Conservation (phyloP, 768 basidiomycete species). For the Lanmaoa rubissima region DNA sequence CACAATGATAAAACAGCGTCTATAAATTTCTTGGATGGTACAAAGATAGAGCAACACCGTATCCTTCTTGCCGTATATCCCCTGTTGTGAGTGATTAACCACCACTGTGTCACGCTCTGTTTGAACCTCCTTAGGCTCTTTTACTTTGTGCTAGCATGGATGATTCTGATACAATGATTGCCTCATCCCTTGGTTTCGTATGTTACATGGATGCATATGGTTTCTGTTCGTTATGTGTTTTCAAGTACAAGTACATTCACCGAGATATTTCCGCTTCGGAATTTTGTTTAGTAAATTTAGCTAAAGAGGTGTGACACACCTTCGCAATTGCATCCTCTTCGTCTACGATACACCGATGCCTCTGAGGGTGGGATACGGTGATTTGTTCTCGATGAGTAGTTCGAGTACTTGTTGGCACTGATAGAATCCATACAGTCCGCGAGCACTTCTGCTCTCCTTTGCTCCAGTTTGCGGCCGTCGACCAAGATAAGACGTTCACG, state of each 20-base stretch:
- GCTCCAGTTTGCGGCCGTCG: slow-evolving; percentile 74
- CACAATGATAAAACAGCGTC: slow-evolving; percentile 75
- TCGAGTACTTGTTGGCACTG: not conserved
- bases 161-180: slow-evolving; percentile 85
- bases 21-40: slow-evolving; percentile 94
- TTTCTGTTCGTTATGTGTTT: slow-evolving; percentile 3
- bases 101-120: not conserved
- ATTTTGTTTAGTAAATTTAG: slow-evolving; percentile 1
- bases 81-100: slow-evolving; percentile 60
- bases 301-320: not conserved
- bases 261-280: not conserved
- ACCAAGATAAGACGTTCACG: slow-evolving; percentile 70
- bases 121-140: slow-evolving; percentile 57
- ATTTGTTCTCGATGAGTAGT: not conserved
- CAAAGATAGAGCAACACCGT: slow-evolving; percentile 87
- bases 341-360: slow-evolving; percentile 18
- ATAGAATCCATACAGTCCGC: slow-evolving; percentile 47
- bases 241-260: not conserved
- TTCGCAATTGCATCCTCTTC: not conserved
- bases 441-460: slow-evolving; percentile 94
- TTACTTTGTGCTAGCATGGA: slow-evolving; percentile 94
- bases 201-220: slow-evolving; percentile 15
- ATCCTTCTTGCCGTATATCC: slow-evolving; percentile 95
- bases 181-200: not conserved
- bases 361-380: slow-evolving; percentile 34